Base-by-base conservation (phyloP, 108 stramenopile genomes). In the Nitzschia inconspicua region DNA sequence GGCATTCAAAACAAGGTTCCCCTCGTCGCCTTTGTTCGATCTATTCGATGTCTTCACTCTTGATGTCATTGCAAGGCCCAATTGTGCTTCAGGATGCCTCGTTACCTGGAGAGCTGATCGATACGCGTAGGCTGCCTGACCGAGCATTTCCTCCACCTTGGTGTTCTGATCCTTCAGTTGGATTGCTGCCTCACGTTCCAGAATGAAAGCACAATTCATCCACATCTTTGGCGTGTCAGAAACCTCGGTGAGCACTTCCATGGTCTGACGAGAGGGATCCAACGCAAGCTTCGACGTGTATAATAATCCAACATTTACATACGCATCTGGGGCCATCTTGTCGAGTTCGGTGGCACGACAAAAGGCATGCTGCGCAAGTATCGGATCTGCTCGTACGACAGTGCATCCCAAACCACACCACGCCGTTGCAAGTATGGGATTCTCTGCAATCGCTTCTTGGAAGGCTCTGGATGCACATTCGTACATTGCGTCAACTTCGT, bases 211-310 rank as follows among this genome's bases (percentile, higher is more conserved):
- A 70, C 86, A 74, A 44, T 83, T 75, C 23, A 89, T 83, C 87
- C 87, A 89, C 82, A 89, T 89, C 62, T 85, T 65, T 2, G 87
- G 84, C 35, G 82, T 83, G 51, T 89, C 87, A 25, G 77, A 81
- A 40, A 78, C 75, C 52, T 85, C 77, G 14, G 87, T 85, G 35
- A 89, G 51, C 3, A 70, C 65, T 35, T 89, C 79, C 44, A 83
- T 65, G 5, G 78, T 48, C 44, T 64, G 66, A 10, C 57, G 46
- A 32, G 79, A 78, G 19, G 71, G 63, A 20, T 56, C 51, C 26
- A 59, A 46, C 34, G 51, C 63, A 16, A 65, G 42, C 28, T 73
- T 64, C 19, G 53, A 35, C 20, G 82, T 72, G 58, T 85, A 89
- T 23, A 86, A 44, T 37, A 89, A 68, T 18, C 75, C 75, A n/a